These are phyloP conservation scores for Yarrowia sp. DNA, from an alignment of 805 yeast species.

Conservation along the genomic window DNA sequence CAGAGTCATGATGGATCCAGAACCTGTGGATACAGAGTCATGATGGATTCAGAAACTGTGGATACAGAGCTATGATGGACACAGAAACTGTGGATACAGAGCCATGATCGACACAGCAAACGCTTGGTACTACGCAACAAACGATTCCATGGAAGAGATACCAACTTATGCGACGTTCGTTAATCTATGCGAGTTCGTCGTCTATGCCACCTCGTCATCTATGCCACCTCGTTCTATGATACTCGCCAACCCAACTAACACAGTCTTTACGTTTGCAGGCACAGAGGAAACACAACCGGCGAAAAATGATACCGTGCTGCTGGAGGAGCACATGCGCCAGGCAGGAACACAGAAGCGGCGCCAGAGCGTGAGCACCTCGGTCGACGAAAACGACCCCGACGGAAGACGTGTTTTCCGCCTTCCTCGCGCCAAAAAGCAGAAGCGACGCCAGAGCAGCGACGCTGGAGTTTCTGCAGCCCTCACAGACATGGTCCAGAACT, in stretches of 20 bases:
- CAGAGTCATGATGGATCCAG: too few species aligned
- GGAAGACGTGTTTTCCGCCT: slow-evolving; percentile 1
- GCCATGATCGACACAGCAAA: background rate
- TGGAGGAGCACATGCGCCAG: slow-evolving; percentile 17
- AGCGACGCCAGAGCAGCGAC: slow-evolving; percentile 30
- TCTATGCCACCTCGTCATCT: too few species aligned
- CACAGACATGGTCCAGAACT: slow-evolving; percentile 69
- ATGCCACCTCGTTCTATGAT: too few species aligned
- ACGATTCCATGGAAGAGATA: too few species aligned
- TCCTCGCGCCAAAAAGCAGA: slow-evolving; percentile 25
- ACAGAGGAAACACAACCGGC: slow-evolving; percentile 35
- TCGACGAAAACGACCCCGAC: background rate
- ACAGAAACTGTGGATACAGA: too few species aligned
- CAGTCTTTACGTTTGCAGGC: slow-evolving; percentile 36
- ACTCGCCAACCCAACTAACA: too few species aligned
- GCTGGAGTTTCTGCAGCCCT: slow-evolving; percentile 57
- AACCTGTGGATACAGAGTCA: too few species aligned
- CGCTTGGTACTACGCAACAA: too few species aligned
- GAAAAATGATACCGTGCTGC: slow-evolving; percentile 29
- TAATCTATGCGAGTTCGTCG: background rate
- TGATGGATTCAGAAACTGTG: too few species aligned
- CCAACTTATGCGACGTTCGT: too few species aligned
- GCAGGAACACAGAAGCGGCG: slow-evolving; percentile 8
- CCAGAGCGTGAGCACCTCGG: background rate
- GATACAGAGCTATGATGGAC: too few species aligned